Evolutionary conservation across 768 basidiomycete species (phyloP).

Genomic region (Pisolithus microcarpus): DNA sequence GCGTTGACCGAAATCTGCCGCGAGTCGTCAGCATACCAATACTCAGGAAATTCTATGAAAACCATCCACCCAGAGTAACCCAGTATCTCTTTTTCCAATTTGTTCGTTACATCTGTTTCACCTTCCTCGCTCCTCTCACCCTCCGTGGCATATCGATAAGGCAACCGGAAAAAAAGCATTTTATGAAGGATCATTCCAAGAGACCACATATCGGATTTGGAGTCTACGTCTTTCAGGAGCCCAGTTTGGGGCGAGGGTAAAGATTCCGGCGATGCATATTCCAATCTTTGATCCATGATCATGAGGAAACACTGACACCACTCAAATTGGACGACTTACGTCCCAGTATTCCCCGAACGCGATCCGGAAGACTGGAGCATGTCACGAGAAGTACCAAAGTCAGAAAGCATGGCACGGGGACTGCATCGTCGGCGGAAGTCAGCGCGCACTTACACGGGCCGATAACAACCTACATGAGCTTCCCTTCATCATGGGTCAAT

Average conservation of each 20-base stretch:
- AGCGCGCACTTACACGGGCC: not conserved
- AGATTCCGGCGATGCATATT: conserved; percentile 87
- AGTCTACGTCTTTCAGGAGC: conserved; percentile 62
- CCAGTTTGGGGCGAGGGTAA: conserved; percentile 63
- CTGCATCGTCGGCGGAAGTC: conserved; percentile 30
- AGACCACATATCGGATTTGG: conserved; percentile 95
- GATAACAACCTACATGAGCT: conserved; percentile 52
- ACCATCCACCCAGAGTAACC: conserved; percentile 61
- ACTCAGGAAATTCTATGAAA: not conserved
- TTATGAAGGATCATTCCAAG: conserved; percentile 95
- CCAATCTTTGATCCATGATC: conserved; percentile 42
- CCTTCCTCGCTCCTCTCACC: conserved; percentile 45
- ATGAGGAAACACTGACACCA: not conserved
- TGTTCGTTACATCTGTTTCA: conserved; percentile 58
- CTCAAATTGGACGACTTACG: conserved; percentile 42
- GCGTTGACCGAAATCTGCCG: conserved; percentile 45
- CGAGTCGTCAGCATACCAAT: conserved; percentile 5
- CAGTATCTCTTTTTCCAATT: conserved; percentile 66
- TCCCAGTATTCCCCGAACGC: conserved; percentile 92
- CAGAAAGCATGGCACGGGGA: conserved; percentile 90
- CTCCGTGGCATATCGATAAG: conserved; percentile 67
- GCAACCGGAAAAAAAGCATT: conserved; percentile 83
- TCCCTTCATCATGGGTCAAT: conserved; percentile 84
- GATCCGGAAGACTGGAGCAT: conserved; percentile 64
- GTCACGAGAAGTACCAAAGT: conserved; percentile 92